Evolutionary conservation across 2,329 filamentous ascomycete species (phyloP), one percentile per base, ranked within the genome.

Genomic region (Penicillium sp.): DNA sequence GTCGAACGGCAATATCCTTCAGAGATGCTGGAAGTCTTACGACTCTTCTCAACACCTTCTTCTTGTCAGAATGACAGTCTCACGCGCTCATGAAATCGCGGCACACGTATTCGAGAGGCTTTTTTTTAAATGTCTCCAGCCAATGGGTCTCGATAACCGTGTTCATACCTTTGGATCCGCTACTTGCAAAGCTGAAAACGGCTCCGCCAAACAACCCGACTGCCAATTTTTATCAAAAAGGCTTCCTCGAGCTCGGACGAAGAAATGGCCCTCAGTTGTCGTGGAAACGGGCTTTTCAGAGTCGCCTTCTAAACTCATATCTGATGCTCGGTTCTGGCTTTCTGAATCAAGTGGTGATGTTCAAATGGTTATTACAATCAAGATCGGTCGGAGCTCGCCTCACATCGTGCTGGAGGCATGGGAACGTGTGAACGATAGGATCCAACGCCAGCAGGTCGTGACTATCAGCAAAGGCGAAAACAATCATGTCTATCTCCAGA

Each of bases 1-100:
- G 33, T 47, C 45, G 39, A 12, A 42, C 38, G 25, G 43, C 33
- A 33, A 38, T n/a, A 29, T 43, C 13, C 27, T 47, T 37, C 25
- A 38, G 13, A 28, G 45, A 32, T 43, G 39, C 45, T 47, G 45
- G 45, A 47, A 43, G 36, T 47, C 45, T 18, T 47, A 43, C 33
- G 13, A 43, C 45, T 40, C 27, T 43, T 11, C 45, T n/a, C 29
- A 47, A 47, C 33, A 43, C 35, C 39, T 47, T 34, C 40, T 47
- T 25, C 45, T 47, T 12, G 40, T 42, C 33, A 47, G 25, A 37
- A 43, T 47, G 39, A 12, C 45, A 12, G 29, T 25, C 38, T 45
- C 43, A 11, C 34, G 34, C 7, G n/a, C 43, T 12, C 43, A 45
- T 12, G 34, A 45, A 26, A 39, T 39, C 25, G 43, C 34, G 26